Conservation (phyloP, 768 basidiomycete species). For the Myochromella boudieri region DNA sequence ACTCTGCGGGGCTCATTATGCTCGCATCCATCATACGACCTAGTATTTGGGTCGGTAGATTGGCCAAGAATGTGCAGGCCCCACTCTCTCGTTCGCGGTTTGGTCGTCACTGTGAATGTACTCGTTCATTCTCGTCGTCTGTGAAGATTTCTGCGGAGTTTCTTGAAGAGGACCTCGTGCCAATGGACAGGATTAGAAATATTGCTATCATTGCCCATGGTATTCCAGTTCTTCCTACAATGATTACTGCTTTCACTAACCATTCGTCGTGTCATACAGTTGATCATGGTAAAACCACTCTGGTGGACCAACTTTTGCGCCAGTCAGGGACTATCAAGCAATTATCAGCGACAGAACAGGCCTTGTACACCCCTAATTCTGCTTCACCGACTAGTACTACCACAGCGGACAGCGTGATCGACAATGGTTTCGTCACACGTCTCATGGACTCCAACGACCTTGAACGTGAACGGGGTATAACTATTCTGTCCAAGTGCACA, state of each 20-base stretch:
- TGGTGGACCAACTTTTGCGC: slow-evolving; percentile 51
- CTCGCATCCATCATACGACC: slow-evolving; percentile 4
- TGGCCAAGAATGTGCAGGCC: neutral
- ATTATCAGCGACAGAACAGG: slow-evolving; percentile 34
- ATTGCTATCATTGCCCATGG: slow-evolving; percentile 54
- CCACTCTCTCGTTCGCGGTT: neutral
- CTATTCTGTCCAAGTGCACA: slow-evolving; percentile 60
- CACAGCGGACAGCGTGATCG: slow-evolving; percentile 33
- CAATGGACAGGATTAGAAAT: slow-evolving; percentile 42
- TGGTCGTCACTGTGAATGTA: neutral
- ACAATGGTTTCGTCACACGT: slow-evolving; percentile 40
- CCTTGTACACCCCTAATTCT: slow-evolving; percentile 30
- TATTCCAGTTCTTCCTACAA: slow-evolving; percentile 19
- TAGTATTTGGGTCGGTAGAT: neutral
- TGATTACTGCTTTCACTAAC: neutral
- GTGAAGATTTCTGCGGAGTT: slow-evolving; percentile 21
- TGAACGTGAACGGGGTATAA: slow-evolving; percentile 60
- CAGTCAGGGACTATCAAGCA: slow-evolving; percentile 48
- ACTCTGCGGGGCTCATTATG: too few relatives aligned
- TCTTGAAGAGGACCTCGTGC: slow-evolving; percentile 23
- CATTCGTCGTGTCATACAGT: slow-evolving; percentile 25
- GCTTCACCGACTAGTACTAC: slow-evolving; percentile 25
- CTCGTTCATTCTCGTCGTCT: slow-evolving; percentile 15
- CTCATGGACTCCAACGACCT: slow-evolving; percentile 55
- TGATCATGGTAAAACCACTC: slow-evolving; percentile 54